phyloP scores from a whole-genome alignment of 805 yeast genomes.

The Myxozyma sirexii region DNA sequence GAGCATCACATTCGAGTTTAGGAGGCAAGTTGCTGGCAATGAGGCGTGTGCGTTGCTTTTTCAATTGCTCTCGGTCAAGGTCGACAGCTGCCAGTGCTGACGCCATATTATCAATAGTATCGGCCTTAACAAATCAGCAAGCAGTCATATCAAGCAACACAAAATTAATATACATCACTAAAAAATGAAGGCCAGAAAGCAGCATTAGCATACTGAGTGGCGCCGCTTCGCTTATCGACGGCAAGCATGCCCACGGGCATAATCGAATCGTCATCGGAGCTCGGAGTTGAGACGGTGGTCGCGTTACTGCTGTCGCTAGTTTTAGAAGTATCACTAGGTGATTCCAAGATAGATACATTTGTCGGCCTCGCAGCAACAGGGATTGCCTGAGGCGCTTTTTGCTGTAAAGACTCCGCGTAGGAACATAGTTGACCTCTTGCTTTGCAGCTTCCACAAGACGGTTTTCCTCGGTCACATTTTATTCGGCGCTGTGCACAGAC shows the following conservation, averaged over 20 bases:
- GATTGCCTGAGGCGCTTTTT: neutral
- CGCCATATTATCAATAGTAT: neutral
- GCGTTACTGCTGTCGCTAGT: neutral
- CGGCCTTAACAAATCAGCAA: neutral
- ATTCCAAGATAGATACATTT: too few species aligned
- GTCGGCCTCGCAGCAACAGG: too few species aligned
- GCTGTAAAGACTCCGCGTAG: neutral
- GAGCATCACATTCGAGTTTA: slow-evolving; percentile 10
- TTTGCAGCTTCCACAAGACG: slow-evolving; percentile 5
- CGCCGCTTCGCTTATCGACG: slow-evolving; percentile 8
- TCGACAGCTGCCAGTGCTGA: neutral
- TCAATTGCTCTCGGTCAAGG: neutral
- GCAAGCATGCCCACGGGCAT: slow-evolving; percentile 18
- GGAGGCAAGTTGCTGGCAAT: slow-evolving; percentile 4
- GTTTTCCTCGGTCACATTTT: slow-evolving; percentile 21
- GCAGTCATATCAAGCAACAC: too few species aligned
- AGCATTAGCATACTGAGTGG: slow-evolving; percentile 16
- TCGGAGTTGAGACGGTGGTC: neutral
- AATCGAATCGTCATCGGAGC: neutral
- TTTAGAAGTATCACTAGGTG: neutral
- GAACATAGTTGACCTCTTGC: neutral
- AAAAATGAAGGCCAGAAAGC: slow-evolving; percentile 25
- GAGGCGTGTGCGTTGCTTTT: neutral
- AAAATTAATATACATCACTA: slow-evolving; percentile 4
- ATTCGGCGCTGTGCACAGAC: slow-evolving; percentile 19